Conservation (phyloP, 2,329 filamentous ascomycete species). For the Grosmannia clavigera region DNA sequence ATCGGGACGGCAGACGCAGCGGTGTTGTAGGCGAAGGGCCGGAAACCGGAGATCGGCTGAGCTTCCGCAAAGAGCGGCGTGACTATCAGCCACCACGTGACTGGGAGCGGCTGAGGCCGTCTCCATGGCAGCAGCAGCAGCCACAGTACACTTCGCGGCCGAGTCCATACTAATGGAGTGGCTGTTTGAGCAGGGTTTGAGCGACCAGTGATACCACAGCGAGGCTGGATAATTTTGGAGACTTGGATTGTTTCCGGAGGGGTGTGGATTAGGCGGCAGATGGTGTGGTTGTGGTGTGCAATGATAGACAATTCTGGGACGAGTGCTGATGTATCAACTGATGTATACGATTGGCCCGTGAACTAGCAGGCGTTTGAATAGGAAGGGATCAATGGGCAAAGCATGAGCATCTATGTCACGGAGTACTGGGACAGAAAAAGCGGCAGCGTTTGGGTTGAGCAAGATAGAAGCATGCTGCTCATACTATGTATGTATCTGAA, state of each 20-base stretch:
- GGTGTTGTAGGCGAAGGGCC: conserved; percentile 2
- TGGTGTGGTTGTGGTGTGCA: neutral
- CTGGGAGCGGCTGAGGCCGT: conserved; percentile 12
- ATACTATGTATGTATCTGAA: neutral
- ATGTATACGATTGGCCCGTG: neutral
- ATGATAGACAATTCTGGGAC: neutral
- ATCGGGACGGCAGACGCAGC: conserved; percentile 21
- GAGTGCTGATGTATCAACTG: neutral
- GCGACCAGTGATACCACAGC: neutral
- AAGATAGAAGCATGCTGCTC: neutral
- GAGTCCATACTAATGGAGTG: conserved; percentile 7
- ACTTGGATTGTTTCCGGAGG: neutral
- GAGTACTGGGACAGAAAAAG: neutral
- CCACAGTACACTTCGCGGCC: conserved; percentile 11
- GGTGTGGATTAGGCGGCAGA: neutral
- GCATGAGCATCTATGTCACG: neutral
- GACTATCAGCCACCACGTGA: conserved; percentile 11
- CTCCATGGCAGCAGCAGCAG: conserved; percentile 13
- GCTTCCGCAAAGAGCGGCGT: conserved; percentile 13
- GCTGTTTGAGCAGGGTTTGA: neutral
- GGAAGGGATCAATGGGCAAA: neutral
- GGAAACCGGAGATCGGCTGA: conserved; percentile 14
- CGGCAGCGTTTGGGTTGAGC: neutral
- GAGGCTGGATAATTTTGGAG: neutral
- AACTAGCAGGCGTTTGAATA: neutral